A percentile compares a stretch with the other conserved stretches of the same genome.
These are phyloP conservation scores for Cyclostephanos tholiformis DNA, from an alignment of 108 stramenopile species.

Conservation along the genomic window DNA sequence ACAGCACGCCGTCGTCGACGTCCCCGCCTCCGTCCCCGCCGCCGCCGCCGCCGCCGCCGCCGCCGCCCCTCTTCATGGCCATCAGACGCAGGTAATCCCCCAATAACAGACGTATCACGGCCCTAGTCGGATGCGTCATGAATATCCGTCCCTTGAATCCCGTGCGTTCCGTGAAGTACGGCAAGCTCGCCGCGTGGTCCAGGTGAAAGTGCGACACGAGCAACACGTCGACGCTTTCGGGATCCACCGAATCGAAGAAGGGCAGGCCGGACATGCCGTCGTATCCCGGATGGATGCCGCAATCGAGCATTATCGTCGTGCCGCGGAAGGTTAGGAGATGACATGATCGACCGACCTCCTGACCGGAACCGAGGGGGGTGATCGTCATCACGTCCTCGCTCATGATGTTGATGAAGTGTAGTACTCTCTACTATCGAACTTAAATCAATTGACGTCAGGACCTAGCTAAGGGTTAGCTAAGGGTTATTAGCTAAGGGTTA, in stretches of 20 bases:
- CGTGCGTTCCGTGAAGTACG: constrained; percentile 98
- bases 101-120: constrained; percentile 91
- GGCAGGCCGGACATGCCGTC: constrained; percentile 92
- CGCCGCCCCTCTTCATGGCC: constrained; percentile 62
- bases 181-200: constrained; percentile 96
- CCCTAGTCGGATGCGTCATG: constrained; percentile 99
- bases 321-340: constrained; percentile 95
- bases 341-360: constrained; percentile 98
- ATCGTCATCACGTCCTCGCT: constrained; percentile 25
- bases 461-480: too few species aligned
- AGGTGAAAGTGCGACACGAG: constrained; percentile 97
- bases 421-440: too few species aligned
- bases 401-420: constrained; percentile 18
- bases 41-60: constrained; percentile 9
- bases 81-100: constrained; percentile 91
- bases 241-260: constrained; percentile 89
- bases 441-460: too few species aligned
- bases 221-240: constrained; percentile 85
- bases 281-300: constrained; percentile 98
- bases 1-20: constrained; percentile 67
- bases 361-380: constrained; percentile 82
- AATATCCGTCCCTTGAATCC: constrained; percentile 93
- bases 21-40: constrained; percentile 15
- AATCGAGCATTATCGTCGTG: constrained; percentile 94
- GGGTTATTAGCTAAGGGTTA: too few species aligned